phyloP scores from a whole-genome alignment of 2,329 filamentous ascomycete genomes.

The Pseudodiploospora longispora region DNA sequence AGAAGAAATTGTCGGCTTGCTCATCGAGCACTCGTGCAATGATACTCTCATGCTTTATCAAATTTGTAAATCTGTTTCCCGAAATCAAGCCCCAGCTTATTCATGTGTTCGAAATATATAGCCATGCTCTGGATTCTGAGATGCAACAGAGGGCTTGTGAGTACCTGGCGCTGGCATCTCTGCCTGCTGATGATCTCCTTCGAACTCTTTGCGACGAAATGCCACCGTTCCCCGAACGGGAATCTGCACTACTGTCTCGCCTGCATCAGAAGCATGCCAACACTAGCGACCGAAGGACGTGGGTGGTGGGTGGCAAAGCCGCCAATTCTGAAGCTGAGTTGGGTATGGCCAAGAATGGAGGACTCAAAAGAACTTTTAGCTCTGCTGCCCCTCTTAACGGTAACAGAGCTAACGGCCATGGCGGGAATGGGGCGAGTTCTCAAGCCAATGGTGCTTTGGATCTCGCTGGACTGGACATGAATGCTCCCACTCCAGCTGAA shows the following conservation, averaged over 20 bases:
- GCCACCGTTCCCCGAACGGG: slow-evolving; percentile 92
- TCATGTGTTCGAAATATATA: slow-evolving; percentile 84
- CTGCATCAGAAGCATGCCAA: slow-evolving; percentile 91
- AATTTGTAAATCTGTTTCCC: slow-evolving; percentile 96
- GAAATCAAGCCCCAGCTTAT: slow-evolving; percentile 96
- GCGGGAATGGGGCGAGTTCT: slow-evolving; percentile 42
- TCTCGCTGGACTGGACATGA: slow-evolving; percentile 76
- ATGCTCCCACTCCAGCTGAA: slow-evolving; percentile 46
- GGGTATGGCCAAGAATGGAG: slow-evolving; percentile 69
- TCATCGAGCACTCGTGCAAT: slow-evolving; percentile 87
- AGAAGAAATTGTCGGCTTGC: slow-evolving; percentile 80
- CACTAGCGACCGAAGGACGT: slow-evolving; percentile 90
- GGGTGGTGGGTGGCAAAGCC: slow-evolving; percentile 95
- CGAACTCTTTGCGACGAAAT: slow-evolving; percentile 96
- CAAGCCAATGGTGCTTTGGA: slow-evolving; percentile 51
- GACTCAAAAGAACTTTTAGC: slow-evolving; percentile 81
- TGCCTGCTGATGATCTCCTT: slow-evolving; percentile 83
- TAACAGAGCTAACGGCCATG: slow-evolving; percentile 33
- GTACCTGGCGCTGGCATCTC: slow-evolving; percentile 76
- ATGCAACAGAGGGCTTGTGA: slow-evolving; percentile 95
- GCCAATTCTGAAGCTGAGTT: slow-evolving; percentile 81
- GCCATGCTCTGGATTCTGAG: slow-evolving; percentile 89
- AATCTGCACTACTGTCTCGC: slow-evolving; percentile 83
- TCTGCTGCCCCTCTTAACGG: slow-evolving; percentile 41
- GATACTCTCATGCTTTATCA: slow-evolving; percentile 91